Conservation (phyloP, 148 eudicot genomes). For the Rhododendron ferrugineum region DNA sequence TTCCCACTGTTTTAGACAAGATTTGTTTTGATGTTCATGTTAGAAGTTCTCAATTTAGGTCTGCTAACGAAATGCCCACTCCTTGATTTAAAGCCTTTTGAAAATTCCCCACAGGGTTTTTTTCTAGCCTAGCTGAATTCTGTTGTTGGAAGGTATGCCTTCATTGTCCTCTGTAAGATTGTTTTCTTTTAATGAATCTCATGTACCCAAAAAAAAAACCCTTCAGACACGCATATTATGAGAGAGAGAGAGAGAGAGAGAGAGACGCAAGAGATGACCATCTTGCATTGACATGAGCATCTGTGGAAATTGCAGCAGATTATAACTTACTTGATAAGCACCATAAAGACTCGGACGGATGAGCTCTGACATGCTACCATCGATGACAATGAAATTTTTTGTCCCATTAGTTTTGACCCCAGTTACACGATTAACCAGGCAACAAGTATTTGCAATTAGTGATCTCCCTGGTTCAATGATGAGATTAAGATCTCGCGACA, state of each 20-base stretch:
- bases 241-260: neutral
- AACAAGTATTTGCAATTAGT: constrained; percentile 87
- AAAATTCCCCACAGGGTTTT: too few species aligned
- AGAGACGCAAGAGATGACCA: neutral
- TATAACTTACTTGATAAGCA: constrained; percentile 71
- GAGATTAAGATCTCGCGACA: constrained; percentile 71
- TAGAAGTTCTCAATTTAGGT: neutral
- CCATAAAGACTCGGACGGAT: constrained; percentile 95
- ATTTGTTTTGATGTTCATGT: too few species aligned
- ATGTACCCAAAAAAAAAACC: too few species aligned
- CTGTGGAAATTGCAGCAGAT: neutral
- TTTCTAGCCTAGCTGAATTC: too few species aligned
- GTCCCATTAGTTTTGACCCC: constrained; percentile 97
- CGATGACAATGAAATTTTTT: constrained; percentile 79
- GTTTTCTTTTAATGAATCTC: too few species aligned
- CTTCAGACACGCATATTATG: neutral
- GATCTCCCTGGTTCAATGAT: constrained; percentile 98
- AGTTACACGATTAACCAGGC: constrained; percentile 86
- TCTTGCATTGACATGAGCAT: neutral
- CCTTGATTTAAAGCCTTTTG: too few species aligned
- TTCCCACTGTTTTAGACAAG: neutral
- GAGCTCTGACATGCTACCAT: constrained; percentile 99
- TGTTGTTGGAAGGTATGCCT: too few species aligned
- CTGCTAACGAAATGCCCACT: too few species aligned
- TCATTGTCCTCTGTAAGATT: too few species aligned